Base-by-base conservation (phyloP, 495 filamentous ascomycete genomes). In the Bryoglossum gracile region DNA sequence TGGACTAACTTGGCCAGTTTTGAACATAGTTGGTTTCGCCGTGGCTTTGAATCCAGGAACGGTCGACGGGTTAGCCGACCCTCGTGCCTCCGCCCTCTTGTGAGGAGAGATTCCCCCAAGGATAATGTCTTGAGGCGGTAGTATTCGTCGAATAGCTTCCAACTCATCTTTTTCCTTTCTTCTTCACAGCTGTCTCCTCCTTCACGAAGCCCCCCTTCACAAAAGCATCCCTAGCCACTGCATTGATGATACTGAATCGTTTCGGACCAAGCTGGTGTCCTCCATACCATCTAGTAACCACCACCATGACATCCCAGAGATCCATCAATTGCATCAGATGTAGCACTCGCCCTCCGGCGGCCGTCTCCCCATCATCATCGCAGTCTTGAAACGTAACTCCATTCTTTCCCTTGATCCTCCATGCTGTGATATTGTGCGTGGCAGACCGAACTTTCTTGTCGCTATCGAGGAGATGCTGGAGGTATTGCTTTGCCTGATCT, bases 281-380 rank as follows among this genome's bases (percentile, higher is more conserved):
- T 0, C 92, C 92, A 68, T 94, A 97, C 92, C 92, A 98, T 43
- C 92, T 66, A 28, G 84, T 88, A 14, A 98, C 92, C n/a, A 98
- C 84, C 1, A 97, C 89, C 62, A 96, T 80, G 6, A 84, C 79
- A 64, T 92, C 78, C 87, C 87, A 94, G 8, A 94, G 77, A 64
- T 89, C 86, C 89, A 96, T 97, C 56, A 91, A 61, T 71, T 95
- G 87, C 81, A 98, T 81, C 38, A 98, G 67, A 68, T 94, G 86
- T 33, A 95, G 69, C 57, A 97, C 58, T 21, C 92, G 76, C 0
- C 83, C 80, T 1, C 92, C 92, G 3, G 92, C 92, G 18, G 92
- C 92, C n/a, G 83, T 86, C 71, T 98, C 92, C 9, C 92, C 92
- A 61, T 98, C 92, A 62, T 97, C 92, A 56, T 98, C 83, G 60